These are phyloP conservation scores for Hebeloma cylindrosporum DNA, from an alignment of 768 basidiomycete species.

Conservation along the genomic window DNA sequence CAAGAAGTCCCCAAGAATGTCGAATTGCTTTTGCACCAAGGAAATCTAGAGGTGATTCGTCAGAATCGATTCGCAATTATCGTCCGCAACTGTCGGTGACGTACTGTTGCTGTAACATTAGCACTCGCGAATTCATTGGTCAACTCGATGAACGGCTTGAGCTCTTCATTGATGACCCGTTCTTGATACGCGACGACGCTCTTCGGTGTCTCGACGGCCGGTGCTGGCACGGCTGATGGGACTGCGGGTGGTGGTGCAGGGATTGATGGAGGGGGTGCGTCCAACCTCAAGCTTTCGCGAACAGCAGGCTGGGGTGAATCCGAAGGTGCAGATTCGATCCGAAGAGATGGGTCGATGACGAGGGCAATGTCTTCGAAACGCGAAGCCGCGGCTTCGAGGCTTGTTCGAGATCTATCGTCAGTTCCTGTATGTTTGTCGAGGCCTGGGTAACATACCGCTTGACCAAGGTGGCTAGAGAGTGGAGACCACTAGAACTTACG, in stretches of 20 bases:
- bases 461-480: conserved; percentile 79
- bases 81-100: conserved; percentile 21
- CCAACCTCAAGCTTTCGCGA: no score
- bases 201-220: conserved; percentile 45
- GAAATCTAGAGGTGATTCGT: conserved; percentile 48
- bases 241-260: conserved; percentile 26
- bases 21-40: conserved; percentile 66
- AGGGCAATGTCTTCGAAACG: conserved; percentile 89
- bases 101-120: conserved; percentile 77
- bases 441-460: conserved; percentile 60
- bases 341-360: conserved; percentile 35
- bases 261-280: conserved; percentile 7
- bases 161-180: conserved; percentile 65
- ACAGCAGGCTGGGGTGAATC: no score
- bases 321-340: no score
- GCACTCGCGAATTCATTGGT: conserved; percentile 69
- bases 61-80: conserved; percentile 3
- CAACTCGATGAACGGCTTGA: conserved; percentile 73
- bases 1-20: conserved; percentile 68
- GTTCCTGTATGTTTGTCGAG: conserved; percentile 2
- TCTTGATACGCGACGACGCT: conserved; percentile 75
- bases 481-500: conserved; percentile 52
- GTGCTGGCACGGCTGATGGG: conserved; percentile 35
- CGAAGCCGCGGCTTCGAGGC: conserved; percentile 90
- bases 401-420: conserved; percentile 36